Evolutionary conservation across 192 early-diverging fungal species (phyloP).

Genomic region (Backusella sp.): DNA sequence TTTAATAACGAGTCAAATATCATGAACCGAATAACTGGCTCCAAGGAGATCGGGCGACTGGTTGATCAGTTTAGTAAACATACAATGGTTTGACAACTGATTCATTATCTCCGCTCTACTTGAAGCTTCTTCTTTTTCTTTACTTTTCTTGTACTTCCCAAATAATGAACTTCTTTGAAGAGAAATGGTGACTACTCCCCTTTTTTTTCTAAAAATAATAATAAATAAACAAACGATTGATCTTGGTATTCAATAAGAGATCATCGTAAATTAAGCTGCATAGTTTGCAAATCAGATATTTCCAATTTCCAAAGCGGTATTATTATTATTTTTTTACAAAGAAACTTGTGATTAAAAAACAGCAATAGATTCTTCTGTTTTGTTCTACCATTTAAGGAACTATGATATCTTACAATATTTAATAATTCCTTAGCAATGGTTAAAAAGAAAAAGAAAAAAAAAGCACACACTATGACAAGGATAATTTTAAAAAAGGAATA

Average conservation of each 20-base stretch:
- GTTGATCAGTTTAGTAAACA: not conserved
- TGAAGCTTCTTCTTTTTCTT: too few relatives aligned
- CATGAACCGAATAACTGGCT: not conserved
- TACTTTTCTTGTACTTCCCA: too few relatives aligned
- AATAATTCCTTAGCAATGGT: not conserved
- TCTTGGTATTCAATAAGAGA: too few relatives aligned
- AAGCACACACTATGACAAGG: not conserved
- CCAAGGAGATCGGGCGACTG: not conserved
- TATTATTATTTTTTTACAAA: not conserved
- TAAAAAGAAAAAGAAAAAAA: not conserved
- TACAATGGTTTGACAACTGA: not conserved
- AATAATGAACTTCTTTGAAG: not conserved
- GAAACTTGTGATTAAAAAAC: not conserved
- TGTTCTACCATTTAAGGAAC: not conserved
- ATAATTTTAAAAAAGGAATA: not conserved
- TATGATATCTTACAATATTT: not conserved
- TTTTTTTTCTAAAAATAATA: too few relatives aligned
- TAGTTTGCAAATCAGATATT: not conserved
- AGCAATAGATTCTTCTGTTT: not conserved
- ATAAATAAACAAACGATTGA: too few relatives aligned
- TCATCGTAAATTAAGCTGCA: too few relatives aligned
- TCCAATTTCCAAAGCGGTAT: too few relatives aligned
- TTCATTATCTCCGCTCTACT: not conserved
- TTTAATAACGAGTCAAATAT: not conserved
- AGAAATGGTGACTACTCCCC: not conserved